Evolutionary conservation across 75 land plant genomes (phyloP).

Genomic region (Ceratopteris richardii): DNA sequence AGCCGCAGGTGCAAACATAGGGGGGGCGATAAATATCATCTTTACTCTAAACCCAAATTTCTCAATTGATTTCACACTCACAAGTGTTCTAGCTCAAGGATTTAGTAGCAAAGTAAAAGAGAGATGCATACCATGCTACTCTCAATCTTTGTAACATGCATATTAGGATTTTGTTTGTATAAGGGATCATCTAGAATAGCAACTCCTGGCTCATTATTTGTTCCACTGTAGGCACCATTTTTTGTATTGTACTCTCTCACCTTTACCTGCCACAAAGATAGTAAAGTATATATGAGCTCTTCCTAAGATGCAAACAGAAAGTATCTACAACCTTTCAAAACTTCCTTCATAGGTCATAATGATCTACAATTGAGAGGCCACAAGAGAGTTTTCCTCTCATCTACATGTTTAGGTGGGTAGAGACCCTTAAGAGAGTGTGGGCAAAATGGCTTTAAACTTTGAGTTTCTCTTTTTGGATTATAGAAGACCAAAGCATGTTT

Average conservation of each 20-base stretch:
- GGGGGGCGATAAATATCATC: slow-evolving; percentile 75
- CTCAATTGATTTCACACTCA: slow-evolving; percentile 5
- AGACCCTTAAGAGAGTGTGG: too few relatives aligned
- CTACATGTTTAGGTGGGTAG: too few relatives aligned
- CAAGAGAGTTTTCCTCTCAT: too few relatives aligned
- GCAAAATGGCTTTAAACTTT: too few relatives aligned
- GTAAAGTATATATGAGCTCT: background rate
- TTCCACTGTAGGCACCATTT: slow-evolving; percentile 29
- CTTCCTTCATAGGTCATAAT: too few relatives aligned
- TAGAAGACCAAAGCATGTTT: too few relatives aligned
- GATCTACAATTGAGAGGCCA: too few relatives aligned
- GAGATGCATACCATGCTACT: slow-evolving; percentile 32
- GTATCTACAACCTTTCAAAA: too few relatives aligned
- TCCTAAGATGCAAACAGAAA: too few relatives aligned
- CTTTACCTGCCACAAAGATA: slow-evolving; percentile 51
- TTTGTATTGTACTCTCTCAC: slow-evolving; percentile 41
- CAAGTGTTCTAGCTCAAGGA: background rate
- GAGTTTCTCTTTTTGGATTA: too few relatives aligned
- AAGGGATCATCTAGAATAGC: slow-evolving; percentile 50
- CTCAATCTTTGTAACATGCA: slow-evolving; percentile 57
- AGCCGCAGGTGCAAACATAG: slow-evolving; percentile 70
- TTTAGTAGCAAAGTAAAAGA: background rate
- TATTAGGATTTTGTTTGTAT: slow-evolving; percentile 79
- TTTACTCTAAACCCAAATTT: slow-evolving; percentile 28
- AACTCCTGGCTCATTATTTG: slow-evolving; percentile 3